Evolutionary conservation across 176 grass and related monocot genomes (phyloP), one percentile per base, ranked within the genome.

Genomic region (Musa acuminata): DNA sequence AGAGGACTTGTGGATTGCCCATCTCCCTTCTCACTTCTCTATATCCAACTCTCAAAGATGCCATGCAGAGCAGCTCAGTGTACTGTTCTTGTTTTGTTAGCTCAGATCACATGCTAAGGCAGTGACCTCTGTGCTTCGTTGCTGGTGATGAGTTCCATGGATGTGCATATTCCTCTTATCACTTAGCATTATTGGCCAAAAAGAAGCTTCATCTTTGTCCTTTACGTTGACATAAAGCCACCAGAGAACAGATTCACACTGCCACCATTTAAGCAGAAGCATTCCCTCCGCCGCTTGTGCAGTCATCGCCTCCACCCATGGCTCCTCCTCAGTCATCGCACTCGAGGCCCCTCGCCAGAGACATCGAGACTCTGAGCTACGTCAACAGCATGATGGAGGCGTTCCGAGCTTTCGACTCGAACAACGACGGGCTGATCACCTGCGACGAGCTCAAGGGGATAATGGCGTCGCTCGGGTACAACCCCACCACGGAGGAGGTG

Each of bases 381-480:
- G 74, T 97, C 83, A 88, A 79, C 85, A 83, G 76, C 77, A 67
- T 97, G 3, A 81, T 97, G 54, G 93, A 93, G 74, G 93, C 87
- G 9, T 97, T 97, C 84, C 83, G 80, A 68, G 90, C 90, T 77
- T 97, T 97, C 79, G 93, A 97, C 77, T 81, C 87, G 4, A 86
- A 97, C 83, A 72, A 2, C 79, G 84, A 97, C 62, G 93, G 90
- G 0, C 74, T 83, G 26, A 84, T 97, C 43, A 93, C 85, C 25
- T 68, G 48, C 5, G 66, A 76, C 0, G 93, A 93, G 88, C 85
- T 97, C 1, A 70, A 69, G 3, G 85, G 87, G 17, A 85, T 97
- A 72, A 80, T 97, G 26, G 67, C 87, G 60, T 97, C 90, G 14
- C 85, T 93, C 14, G 87, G 90, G 20, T 82, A 86, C 2, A 80